Evolutionary conservation across 768 basidiomycete species (phyloP), one percentile per base, ranked within the genome.

Genomic region (Leccinellum luteum): DNA sequence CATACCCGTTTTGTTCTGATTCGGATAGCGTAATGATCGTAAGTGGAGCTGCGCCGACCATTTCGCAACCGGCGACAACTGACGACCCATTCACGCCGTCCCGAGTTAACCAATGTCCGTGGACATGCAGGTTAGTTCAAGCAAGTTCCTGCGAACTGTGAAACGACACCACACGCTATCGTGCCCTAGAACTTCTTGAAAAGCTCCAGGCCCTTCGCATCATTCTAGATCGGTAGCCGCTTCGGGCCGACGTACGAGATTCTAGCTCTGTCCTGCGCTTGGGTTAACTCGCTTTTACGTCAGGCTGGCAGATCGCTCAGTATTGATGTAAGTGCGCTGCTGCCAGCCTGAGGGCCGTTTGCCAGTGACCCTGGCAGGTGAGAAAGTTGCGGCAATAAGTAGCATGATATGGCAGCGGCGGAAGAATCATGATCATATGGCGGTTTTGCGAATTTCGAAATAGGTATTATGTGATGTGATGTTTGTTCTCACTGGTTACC

Each of bases 11-110:
- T 41, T 19, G 34, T 12, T 27, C 27, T 41, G 47, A 38, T 41
- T 41, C 12, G 21, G 17, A 30, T 49, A 8, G 55, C 57, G 52
- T 59, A 57, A 63, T 54, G 19, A 41, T 41, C 27, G n/a, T 13
- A 30, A 7, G 30, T 6, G 19, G 17, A n/a, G 31, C 27, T 2
- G 17, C 15, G 58, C 21, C 21, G 21, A 21, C 15, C 50, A 5
- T 21, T 17, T n/a, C n/a, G n/a, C n/a, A n/a, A n/a, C n/a, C n/a
- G n/a, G n/a, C n/a, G n/a, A n/a, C n/a, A n/a, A n/a, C n/a, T 12
- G 15, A 25, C 9, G 52, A 25, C 25, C 23, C 27, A 25, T 15
- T 9, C 12, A 4, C 27, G 19, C 44, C 13, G 23, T 45, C 23
- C 21, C 12, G 44, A 14, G 15, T 35, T 13, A 6, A 13, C 2